Percentiles rank a stretch among this genome's conserved stretches.
Conservation (phyloP, 164 flowering plant genomes). For the Nymphaea colorata region DNA sequence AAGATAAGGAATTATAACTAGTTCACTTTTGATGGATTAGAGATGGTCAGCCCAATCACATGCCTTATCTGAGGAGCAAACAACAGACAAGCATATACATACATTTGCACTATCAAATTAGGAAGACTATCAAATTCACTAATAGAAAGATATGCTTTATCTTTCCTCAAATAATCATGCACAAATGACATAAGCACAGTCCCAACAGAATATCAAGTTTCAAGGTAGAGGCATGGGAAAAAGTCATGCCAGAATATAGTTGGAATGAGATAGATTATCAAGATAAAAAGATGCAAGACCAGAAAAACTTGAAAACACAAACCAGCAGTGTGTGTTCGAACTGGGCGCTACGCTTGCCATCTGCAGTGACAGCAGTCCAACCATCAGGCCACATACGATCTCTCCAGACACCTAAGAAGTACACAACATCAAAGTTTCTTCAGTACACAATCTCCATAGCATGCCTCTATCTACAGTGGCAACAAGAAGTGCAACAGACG, state of each 20-base stretch:
- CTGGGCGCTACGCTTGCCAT: slow-evolving; percentile 97
- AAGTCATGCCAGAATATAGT: no score
- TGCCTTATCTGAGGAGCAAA: no score
- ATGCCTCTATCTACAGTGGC: neutral
- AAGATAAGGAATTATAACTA: neutral
- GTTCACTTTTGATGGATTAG: no score
- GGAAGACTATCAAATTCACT: no score
- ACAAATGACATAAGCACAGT: no score
- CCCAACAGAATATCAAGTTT: neutral
- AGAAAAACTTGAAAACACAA: slow-evolving; percentile 4
- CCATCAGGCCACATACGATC: slow-evolving; percentile 99
- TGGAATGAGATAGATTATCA: neutral
- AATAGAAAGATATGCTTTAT: no score
- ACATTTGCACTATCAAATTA: no score
- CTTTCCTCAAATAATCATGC: no score
- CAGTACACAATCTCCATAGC: neutral
- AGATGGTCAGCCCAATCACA: no score
- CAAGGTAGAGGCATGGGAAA: no score
- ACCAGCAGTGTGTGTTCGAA: slow-evolving; percentile 98
- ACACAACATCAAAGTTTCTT: neutral
- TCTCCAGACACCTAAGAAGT: slow-evolving; percentile 69
- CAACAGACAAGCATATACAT: no score
- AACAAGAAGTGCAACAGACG: neutral
- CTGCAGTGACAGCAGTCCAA: slow-evolving; percentile 98
- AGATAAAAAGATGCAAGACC: neutral